These are phyloP conservation scores for Glycine tomentella DNA, from an alignment of 306 rosid species.

Conservation along the genomic window DNA sequence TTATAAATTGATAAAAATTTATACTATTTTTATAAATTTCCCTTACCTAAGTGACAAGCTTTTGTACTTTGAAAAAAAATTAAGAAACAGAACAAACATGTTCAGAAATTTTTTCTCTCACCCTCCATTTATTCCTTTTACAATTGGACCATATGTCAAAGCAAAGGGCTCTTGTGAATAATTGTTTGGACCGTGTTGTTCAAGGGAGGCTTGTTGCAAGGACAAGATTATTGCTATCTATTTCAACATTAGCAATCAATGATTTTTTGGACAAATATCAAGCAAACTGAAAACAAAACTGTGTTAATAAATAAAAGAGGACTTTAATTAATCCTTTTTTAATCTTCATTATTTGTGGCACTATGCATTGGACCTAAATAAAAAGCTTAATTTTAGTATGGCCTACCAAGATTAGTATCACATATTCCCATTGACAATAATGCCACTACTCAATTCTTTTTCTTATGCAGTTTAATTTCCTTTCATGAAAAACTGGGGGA, in stretches of 20 bases:
- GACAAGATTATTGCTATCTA: conserved; percentile 35
- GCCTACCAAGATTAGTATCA: conserved; percentile 56
- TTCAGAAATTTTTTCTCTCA: neutral
- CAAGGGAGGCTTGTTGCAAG: conserved; percentile 17
- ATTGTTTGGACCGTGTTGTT: conserved; percentile 36
- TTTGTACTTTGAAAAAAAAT: no score
- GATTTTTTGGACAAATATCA: conserved; percentile 24
- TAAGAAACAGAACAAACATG: no score
- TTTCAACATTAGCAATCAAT: conserved; percentile 45
- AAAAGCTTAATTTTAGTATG: conserved; percentile 48
- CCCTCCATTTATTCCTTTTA: neutral
- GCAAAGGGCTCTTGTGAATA: conserved; percentile 30
- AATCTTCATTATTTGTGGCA: conserved; percentile 46
- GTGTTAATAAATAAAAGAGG: conserved; percentile 6
- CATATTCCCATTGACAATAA: conserved; percentile 53
- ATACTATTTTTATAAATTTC: no score
- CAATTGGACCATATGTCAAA: conserved; percentile 33
- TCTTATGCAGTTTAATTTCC: conserved; percentile 11
- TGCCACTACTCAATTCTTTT: conserved; percentile 43
- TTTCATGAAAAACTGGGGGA: conserved; percentile 13
- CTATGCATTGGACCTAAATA: conserved; percentile 60
- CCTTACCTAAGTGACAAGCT: no score
- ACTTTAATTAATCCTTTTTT: conserved; percentile 17
- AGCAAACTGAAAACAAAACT: neutral
- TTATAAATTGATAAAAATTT: no score